These are phyloP conservation scores for Fusarium sublunatum DNA, from an alignment of 2,329 filamentous ascomycete species.

Conservation along the genomic window DNA sequence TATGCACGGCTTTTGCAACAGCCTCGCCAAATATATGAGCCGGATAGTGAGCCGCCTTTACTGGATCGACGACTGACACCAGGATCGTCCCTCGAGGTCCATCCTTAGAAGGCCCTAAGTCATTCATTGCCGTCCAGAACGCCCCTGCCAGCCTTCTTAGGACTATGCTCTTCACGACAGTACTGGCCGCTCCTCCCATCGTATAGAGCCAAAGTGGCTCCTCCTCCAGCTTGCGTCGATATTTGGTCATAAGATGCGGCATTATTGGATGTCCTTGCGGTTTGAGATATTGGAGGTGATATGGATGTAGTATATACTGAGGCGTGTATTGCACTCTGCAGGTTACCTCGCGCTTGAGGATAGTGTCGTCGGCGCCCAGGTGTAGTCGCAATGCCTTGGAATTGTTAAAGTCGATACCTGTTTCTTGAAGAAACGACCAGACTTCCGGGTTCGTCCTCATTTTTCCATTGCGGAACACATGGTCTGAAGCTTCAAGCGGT, in stretches of 20 bases:
- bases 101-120: constrained; percentile 42
- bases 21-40: constrained; percentile 41
- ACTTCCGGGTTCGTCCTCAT: constrained; percentile 48
- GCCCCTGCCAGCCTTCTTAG: constrained; percentile 44
- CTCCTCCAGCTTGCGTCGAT: constrained; percentile 42
- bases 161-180: constrained; percentile 45
- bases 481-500: constrained; percentile 35
- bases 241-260: constrained; percentile 42
- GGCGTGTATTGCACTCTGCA: constrained; percentile 45
- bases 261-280: constrained; percentile 50
- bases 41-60: constrained; percentile 35
- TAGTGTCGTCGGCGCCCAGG: constrained; percentile 19
- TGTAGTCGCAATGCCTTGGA: constrained; percentile 29
- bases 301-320: constrained; percentile 49
- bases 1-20: constrained; percentile 36
- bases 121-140: constrained; percentile 45
- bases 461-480: constrained; percentile 39
- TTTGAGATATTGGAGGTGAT: constrained; percentile 50
- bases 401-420: constrained; percentile 43
- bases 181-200: constrained; percentile 22
- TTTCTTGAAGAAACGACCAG: constrained; percentile 45
- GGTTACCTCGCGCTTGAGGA: constrained; percentile 33
- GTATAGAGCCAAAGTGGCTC: constrained; percentile 51
- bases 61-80: constrained; percentile 22
- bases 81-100: constrained; percentile 37